These are phyloP conservation scores for Nothophytophthora sp. DNA, from an alignment of 352 stramenopile species.

Conservation along the genomic window DNA sequence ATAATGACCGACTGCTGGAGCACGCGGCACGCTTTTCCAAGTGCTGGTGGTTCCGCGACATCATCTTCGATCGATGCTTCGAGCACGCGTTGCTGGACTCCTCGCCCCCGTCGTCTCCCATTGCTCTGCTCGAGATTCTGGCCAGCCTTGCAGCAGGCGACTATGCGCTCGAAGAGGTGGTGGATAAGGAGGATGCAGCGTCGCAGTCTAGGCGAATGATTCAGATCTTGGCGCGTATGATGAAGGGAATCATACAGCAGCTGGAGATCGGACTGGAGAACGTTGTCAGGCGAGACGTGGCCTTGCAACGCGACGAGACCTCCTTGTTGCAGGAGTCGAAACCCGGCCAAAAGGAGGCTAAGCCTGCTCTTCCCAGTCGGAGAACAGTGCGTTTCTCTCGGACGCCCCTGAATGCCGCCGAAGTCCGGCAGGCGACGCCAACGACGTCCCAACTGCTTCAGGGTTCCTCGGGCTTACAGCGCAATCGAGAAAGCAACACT, in stretches of 20 bases:
- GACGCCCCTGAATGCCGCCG: slow-evolving; percentile 14
- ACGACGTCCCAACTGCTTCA: no score
- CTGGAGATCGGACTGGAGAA: slow-evolving; percentile 33
- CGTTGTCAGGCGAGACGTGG: slow-evolving; percentile 14
- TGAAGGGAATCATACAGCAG: slow-evolving; percentile 16
- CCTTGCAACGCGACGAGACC: slow-evolving; percentile 13
- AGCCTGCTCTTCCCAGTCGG: slow-evolving; percentile 10
- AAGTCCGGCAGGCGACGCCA: slow-evolving; percentile 23
- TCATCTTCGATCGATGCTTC: slow-evolving; percentile 34
- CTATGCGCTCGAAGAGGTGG: slow-evolving; percentile 36
- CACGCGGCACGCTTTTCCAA: slow-evolving; percentile 41
- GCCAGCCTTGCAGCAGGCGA: slow-evolving; percentile 21
- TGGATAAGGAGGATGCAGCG: slow-evolving; percentile 30
- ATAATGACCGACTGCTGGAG: slow-evolving; percentile 23
- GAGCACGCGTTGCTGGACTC: slow-evolving; percentile 16
- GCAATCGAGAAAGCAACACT: slow-evolving; percentile 4
- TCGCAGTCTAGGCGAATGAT: slow-evolving; percentile 17
- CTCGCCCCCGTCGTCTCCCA: slow-evolving; percentile 3
- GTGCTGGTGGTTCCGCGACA: slow-evolving; percentile 46
- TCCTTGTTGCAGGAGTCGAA: slow-evolving; percentile 1
- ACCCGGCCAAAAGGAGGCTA: slow-evolving; percentile 6
- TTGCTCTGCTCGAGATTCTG: slow-evolving; percentile 34
- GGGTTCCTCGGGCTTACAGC: slow-evolving; percentile 8
- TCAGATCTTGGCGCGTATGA: slow-evolving; percentile 28
- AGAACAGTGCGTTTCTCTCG: slow-evolving; percentile 21